Evolutionary conservation across 2,329 filamentous ascomycete genomes (phyloP), one percentile per base, ranked within the genome.

Genomic region (Orbilia quercus): DNA sequence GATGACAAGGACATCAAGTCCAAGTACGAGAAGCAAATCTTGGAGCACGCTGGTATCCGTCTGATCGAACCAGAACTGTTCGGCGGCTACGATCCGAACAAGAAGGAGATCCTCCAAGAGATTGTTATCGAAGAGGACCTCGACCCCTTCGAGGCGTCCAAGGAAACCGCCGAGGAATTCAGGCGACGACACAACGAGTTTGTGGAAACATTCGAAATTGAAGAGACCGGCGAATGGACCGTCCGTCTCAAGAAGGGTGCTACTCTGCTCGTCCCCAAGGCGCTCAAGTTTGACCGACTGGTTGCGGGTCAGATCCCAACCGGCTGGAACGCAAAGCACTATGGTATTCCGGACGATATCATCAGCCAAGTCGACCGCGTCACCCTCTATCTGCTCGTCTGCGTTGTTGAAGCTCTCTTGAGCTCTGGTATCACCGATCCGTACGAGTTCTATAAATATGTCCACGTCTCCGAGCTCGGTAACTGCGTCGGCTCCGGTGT

Each of bases 391-490:
- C 91, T 98, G 28, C 90, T 99, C 48, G 93, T 98, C 50, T 96
- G 91, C 60, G 96, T 93, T 51, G 92, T 91, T 0, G 96, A 99
- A 82, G 89, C 93, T 70, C 89, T 99, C 6, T 86, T 99, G 57
- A 90, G 92, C 28, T 90, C 91, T 75, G 95, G 95, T 88, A 94
- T 99, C 81, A 98, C 95, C 23, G 96, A 99, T 80, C 96, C 95
- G 18, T 99, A 98, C 80, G 95, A 99, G 83, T 98, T 99, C 84
- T 99, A 99, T 87, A 93, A 98, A 85, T 99, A 99, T 79, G 93
- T 99, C 75, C 95, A 99, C 82, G 88, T 99, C 74, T 98, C 95
- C 6, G 91, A 99, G 80, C 91, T 99, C 57, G 95, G 95, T 81
- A 99, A 99, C 86, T 98, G 94, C 80, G 89, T 99, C 77, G 95